Evolutionary conservation across 2,329 filamentous ascomycete species (phyloP).

Genomic region (Phialocephala subalpina): DNA sequence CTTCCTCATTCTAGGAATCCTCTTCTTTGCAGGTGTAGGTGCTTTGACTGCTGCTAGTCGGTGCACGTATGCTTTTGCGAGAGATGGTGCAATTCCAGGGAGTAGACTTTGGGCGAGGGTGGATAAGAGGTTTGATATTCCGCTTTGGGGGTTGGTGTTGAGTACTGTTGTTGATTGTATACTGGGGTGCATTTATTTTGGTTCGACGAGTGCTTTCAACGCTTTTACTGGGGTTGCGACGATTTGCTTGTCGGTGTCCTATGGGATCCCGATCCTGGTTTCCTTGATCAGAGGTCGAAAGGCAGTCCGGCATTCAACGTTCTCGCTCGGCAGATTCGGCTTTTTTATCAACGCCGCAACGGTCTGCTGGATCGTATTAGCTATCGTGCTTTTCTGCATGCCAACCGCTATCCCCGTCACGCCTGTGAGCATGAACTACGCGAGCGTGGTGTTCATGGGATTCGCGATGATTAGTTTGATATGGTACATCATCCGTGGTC

Average conservation of each 20-base stretch:
- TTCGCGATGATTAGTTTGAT: conserved; percentile 65
- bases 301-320: conserved; percentile 70
- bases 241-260: conserved; percentile 79
- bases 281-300: conserved; percentile 72
- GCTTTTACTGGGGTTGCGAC: conserved; percentile 83
- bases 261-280: conserved; percentile 79
- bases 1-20: conserved; percentile 78
- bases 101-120: conserved; percentile 72
- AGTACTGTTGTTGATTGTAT: conserved; percentile 74
- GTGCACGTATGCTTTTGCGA: conserved; percentile 79
- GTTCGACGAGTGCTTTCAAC: conserved; percentile 79
- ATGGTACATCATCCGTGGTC: conserved; percentile 70
- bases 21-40: conserved; percentile 79
- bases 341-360: conserved; percentile 72
- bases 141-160: conserved; percentile 72
- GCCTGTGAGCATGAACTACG: conserved; percentile 69
- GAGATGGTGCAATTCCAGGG: conserved; percentile 78
- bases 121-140: conserved; percentile 71
- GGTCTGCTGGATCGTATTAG: conserved; percentile 74
- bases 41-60: conserved; percentile 77
- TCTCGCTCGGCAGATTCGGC: conserved; percentile 74
- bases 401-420: conserved; percentile 67
- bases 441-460: conserved; percentile 69
- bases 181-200: conserved; percentile 81
- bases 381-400: conserved; percentile 80